Evolutionary conservation across 768 basidiomycete genomes (phyloP).

Genomic region (Lenzites betulinus): DNA sequence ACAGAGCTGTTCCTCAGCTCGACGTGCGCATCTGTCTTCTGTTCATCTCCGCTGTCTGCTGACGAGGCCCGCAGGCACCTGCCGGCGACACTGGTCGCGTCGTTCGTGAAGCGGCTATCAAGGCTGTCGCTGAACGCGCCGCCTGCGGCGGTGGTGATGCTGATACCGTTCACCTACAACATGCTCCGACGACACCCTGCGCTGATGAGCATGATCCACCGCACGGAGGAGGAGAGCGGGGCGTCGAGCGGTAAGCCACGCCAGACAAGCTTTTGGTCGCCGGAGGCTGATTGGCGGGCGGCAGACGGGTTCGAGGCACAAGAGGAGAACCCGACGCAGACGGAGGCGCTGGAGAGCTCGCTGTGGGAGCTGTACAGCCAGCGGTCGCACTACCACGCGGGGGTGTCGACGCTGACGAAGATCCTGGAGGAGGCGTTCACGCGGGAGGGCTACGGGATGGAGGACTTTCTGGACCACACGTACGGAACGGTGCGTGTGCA

Average conservation of each 20-base stretch:
- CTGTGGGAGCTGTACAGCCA: conserved; percentile 91
- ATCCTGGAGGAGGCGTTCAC: conserved; percentile 92
- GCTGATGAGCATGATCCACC: conserved; percentile 92
- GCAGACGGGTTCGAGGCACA: conserved; percentile 68
- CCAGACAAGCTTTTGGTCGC: not conserved
- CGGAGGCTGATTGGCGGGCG: not conserved
- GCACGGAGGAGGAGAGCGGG: conserved; percentile 38
- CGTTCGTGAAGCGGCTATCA: conserved; percentile 90
- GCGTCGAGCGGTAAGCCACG: conserved; percentile 19
- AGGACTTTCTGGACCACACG: conserved; percentile 96
- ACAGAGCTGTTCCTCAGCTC: conserved; percentile 90
- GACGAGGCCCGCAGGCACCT: conserved; percentile 60
- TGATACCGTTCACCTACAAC: conserved; percentile 94
- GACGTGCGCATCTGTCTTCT: conserved; percentile 55
- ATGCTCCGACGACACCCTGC: conserved; percentile 89
- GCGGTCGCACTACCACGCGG: conserved; percentile 78
- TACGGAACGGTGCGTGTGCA: conserved; percentile 72
- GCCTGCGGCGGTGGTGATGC: conserved; percentile 87
- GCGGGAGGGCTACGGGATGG: conserved; percentile 87
- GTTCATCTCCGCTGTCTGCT: not conserved
- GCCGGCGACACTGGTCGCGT: conserved; percentile 88
- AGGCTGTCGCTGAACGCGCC: conserved; percentile 83
- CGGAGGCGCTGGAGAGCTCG: conserved; percentile 82
- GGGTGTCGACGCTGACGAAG: conserved; percentile 83
- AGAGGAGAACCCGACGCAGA: conserved; percentile 74